Base-by-base conservation (phyloP, 2,329 filamentous ascomycete species). In the Colletotrichum karsti region DNA sequence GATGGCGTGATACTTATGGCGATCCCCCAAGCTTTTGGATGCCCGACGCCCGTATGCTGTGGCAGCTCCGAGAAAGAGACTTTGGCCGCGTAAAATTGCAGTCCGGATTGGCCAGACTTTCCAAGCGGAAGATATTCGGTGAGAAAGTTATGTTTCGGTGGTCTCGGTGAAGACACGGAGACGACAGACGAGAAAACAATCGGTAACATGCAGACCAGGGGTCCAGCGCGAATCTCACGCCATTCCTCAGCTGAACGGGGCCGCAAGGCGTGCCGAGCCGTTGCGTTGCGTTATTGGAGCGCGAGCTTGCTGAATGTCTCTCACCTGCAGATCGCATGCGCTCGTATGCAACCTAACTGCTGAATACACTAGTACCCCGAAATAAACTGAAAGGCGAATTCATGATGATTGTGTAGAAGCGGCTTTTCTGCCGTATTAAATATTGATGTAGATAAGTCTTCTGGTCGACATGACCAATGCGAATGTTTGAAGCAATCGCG, bases 391-490 rank as follows among this genome's bases (percentile, higher is more conserved):
- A 24, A n/a, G n/a, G n/a, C n/a, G n/a, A n/a, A n/a, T n/a, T n/a
- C n/a, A n/a, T n/a, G n/a, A n/a, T 18, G 18, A 3, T 15, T 4
- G 20, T 26, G 24, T n/a, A 22, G n/a, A 10, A 15, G 10, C 53
- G 46, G 24, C 10, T 41, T 59, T 58, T 22, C 30, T 37, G 58
- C 42, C 42, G n/a, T 64, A 64, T 64, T 59, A 54, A 54, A 46
- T 64, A 35, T 26, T 35, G 26, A 41, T 64, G 48, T 54, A 26
- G 44, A 64, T 28, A 50, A 57, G 41, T 50, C 44, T 30, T 8
- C 41, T 18, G 28, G 28, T 51, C 44, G 18, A 28, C 30, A 46
- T 35, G 37, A 57, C 28, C 33, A 20, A 50, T 18, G 30, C 8
- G 39, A 33, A 33, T 39, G 35, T 48, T 7, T 41, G n/a, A 46